Conservation (phyloP, 208 protist genomes). For the Leishmania lainsoni region DNA sequence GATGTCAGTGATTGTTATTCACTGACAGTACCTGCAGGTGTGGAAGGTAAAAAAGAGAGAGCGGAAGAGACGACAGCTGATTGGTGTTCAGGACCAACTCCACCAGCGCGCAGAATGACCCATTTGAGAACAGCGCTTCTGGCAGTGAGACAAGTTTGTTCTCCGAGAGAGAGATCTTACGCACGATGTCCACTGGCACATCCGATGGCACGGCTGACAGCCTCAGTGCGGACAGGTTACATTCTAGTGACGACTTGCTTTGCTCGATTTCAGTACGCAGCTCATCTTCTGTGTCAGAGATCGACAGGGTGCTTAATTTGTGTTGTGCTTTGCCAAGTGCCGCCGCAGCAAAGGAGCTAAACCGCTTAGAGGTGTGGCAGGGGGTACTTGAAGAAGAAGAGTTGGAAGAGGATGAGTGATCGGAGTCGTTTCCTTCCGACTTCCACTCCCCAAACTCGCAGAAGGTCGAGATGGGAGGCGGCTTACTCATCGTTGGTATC, state of each 20-base stretch:
- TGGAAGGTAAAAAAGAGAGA: constrained; percentile 60
- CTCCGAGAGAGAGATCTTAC: constrained; percentile 53
- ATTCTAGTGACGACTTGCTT: constrained; percentile 46
- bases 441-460: constrained; percentile 29
- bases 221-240: constrained; percentile 63
- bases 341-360: constrained; percentile 1
- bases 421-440: constrained; percentile 20
- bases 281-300: constrained; percentile 42
- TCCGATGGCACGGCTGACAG: constrained; percentile 39
- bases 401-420: constrained; percentile 14
- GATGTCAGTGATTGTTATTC: constrained; percentile 67
- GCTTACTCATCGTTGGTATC: background rate
- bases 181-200: constrained; percentile 45
- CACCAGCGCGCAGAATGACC: constrained; percentile 38
- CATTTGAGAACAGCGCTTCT: constrained; percentile 39
- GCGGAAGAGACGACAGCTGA: constrained; percentile 52
- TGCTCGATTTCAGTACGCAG: constrained; percentile 54
- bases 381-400: background rate
- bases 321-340: constrained; percentile 3
- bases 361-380: constrained; percentile 1
- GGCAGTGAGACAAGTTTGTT: constrained; percentile 64
- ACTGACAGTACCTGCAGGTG: constrained; percentile 70
- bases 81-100: constrained; percentile 79
- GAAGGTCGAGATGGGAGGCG: background rate
- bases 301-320: constrained; percentile 35